A percentile compares a stretch with the other conserved stretches of the same genome.
phyloP scores from a whole-genome alignment of 306 rosid species.

The Clitoria ternatea region DNA sequence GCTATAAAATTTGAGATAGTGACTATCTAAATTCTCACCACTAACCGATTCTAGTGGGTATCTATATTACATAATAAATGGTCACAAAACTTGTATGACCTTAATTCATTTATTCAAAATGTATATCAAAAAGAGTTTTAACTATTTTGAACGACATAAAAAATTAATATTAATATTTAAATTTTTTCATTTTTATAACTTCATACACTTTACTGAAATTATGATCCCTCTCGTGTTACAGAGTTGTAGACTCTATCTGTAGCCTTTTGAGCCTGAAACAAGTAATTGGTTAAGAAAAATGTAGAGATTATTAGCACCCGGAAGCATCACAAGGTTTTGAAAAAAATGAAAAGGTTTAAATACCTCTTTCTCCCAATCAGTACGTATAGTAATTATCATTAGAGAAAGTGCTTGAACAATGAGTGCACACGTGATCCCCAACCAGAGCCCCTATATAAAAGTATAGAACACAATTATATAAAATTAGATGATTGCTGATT shows the following conservation, averaged over 20 bases:
- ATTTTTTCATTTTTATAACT: too few species aligned
- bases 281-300: not conserved
- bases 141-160: too few species aligned
- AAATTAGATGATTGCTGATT: not conserved
- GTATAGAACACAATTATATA: too few species aligned
- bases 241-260: slow-evolving; percentile 50
- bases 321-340: not conserved
- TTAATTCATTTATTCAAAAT: too few species aligned
- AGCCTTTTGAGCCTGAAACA: slow-evolving; percentile 40
- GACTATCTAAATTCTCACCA: too few species aligned
- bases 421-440: slow-evolving; percentile 68
- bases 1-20: too few species aligned
- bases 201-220: too few species aligned
- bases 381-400: slow-evolving; percentile 41
- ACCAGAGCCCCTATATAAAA: slow-evolving; percentile 62
- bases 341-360: not conserved
- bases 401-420: slow-evolving; percentile 51
- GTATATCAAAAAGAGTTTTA: too few species aligned
- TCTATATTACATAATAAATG: not conserved
- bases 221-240: slow-evolving; percentile 22
- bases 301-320: too few species aligned
- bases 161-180: too few species aligned
- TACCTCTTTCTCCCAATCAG: slow-evolving; percentile 72
- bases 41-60: too few species aligned
- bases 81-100: not conserved